A percentile compares a stretch with the other conserved stretches of the same genome.
These are phyloP conservation scores for Elaeis guineensis DNA, from an alignment of 176 grass and related monocot genomes.

Conservation along the genomic window DNA sequence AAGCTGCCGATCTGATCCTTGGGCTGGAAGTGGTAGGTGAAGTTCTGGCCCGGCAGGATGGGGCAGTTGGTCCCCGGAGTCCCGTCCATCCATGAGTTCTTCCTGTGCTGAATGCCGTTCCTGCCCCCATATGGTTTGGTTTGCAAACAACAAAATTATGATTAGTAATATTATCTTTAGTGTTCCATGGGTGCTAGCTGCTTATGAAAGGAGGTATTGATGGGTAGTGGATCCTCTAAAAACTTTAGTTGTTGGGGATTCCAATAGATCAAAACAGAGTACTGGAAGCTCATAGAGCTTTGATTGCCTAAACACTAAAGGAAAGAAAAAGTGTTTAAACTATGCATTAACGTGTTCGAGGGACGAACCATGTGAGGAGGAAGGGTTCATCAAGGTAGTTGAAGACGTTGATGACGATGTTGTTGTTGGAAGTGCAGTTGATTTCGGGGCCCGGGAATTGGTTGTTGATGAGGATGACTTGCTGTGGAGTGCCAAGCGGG, in stretches of 20 bases:
- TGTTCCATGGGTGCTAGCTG: no score
- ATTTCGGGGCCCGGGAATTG: no score
- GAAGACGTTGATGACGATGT: neutral
- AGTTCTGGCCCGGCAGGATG: slow-evolving; percentile 1
- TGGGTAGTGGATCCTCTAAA: no score
- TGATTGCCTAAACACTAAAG: no score
- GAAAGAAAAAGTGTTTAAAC: neutral
- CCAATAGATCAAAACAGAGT: no score
- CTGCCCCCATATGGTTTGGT: neutral
- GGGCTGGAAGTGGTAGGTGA: neutral
- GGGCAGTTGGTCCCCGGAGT: neutral
- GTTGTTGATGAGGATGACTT: no score
- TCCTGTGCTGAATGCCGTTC: neutral
- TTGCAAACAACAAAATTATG: no score
- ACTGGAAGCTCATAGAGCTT: no score
- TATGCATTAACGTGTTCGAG: neutral
- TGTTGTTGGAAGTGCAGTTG: neutral
- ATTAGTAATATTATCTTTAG: no score
- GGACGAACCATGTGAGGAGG: neutral
- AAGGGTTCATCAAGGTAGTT: neutral
- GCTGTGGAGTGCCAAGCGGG: no score
- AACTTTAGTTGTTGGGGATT: no score
- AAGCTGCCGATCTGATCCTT: slow-evolving; percentile 37
- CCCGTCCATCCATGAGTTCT: slow-evolving; percentile 2
- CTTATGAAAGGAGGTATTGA: no score